Percentiles rank a stretch among this genome's conserved stretches.
phyloP scores from a whole-genome alignment of 805 yeast species.

The Saccharomycopsis capsularis region DNA sequence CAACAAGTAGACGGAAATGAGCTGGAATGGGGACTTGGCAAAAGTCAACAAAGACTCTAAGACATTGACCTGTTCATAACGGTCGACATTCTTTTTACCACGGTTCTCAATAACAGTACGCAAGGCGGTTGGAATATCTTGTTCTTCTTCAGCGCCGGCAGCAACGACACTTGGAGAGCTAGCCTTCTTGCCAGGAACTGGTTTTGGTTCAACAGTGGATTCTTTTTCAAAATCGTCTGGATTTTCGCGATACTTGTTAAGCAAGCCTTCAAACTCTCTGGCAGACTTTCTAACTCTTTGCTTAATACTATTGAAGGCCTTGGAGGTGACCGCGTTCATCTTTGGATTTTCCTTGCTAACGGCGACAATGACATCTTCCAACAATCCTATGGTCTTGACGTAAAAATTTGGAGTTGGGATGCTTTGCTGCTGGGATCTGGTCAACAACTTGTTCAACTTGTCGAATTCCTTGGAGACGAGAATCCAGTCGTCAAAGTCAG shows the following conservation, averaged over 20 bases:
- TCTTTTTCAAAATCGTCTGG: conserved; percentile 71
- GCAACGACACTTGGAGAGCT: conserved; percentile 31
- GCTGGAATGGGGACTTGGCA: conserved; percentile 59
- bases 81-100: conserved; percentile 92
- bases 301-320: conserved; percentile 78
- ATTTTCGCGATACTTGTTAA: conserved; percentile 53
- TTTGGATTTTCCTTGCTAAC: conserved; percentile 51
- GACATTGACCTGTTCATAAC: conserved; percentile 62
- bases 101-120: conserved; percentile 76
- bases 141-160: conserved; percentile 32
- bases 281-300: conserved; percentile 80
- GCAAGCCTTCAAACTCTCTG: conserved; percentile 57
- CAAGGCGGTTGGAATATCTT: conserved; percentile 62
- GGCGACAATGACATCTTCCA: conserved; percentile 57
- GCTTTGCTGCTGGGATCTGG: conserved; percentile 71
- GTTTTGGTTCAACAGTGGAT: conserved; percentile 28
- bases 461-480: conserved; percentile 72
- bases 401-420: conserved; percentile 64
- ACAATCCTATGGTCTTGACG: conserved; percentile 58
- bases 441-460: conserved; percentile 56
- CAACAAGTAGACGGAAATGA: conserved; percentile 68
- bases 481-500: conserved; percentile 44
- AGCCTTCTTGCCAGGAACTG: conserved; percentile 27
- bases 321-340: conserved; percentile 73
- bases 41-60: conserved; percentile 54